These are phyloP conservation scores for Closterium sp. DNA, from an alignment of 139 green algal species.

Conservation along the genomic window DNA sequence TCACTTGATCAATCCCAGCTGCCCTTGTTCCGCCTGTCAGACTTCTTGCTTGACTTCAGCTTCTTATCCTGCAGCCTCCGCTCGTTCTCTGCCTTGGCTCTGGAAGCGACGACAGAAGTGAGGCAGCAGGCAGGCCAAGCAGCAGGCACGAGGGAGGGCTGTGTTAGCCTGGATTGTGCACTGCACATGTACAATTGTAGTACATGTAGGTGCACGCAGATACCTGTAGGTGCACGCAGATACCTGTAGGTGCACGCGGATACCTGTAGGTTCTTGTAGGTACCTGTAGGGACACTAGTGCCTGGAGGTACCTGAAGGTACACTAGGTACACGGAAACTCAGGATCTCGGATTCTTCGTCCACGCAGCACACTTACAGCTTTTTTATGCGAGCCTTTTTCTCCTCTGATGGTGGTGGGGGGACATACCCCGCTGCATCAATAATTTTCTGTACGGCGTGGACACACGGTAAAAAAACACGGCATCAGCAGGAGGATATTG, in stretches of 20 bases:
- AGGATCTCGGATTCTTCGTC: no score
- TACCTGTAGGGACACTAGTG: no score
- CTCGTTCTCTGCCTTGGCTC: constrained; percentile 46
- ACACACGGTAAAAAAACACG: neutral
- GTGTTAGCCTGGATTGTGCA: no score
- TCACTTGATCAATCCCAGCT: constrained; percentile 32
- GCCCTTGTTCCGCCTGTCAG: constrained; percentile 67
- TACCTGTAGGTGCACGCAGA: no score
- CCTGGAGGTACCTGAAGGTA: no score
- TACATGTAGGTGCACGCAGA: no score
- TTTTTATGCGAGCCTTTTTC: constrained; percentile 75
- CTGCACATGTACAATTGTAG: no score
- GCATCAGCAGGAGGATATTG: no score
- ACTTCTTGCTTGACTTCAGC: constrained; percentile 70
- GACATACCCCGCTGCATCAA: constrained; percentile 45
- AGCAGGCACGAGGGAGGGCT: no score
- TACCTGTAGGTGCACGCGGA: no score
- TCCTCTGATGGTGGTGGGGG: constrained; percentile 54
- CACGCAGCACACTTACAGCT: constrained; percentile 55
- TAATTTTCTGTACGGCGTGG: constrained; percentile 39
- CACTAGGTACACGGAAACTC: no score
- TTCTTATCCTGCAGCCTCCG: constrained; percentile 44
- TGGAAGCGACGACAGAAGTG: neutral
- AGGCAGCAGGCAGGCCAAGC: neutral
- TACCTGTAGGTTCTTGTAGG: no score